A percentile compares a stretch with the other conserved stretches of the same genome.
These are phyloP conservation scores for Trichoderma asperelloides DNA, from an alignment of 495 filamentous ascomycete species.

Conservation along the genomic window DNA sequence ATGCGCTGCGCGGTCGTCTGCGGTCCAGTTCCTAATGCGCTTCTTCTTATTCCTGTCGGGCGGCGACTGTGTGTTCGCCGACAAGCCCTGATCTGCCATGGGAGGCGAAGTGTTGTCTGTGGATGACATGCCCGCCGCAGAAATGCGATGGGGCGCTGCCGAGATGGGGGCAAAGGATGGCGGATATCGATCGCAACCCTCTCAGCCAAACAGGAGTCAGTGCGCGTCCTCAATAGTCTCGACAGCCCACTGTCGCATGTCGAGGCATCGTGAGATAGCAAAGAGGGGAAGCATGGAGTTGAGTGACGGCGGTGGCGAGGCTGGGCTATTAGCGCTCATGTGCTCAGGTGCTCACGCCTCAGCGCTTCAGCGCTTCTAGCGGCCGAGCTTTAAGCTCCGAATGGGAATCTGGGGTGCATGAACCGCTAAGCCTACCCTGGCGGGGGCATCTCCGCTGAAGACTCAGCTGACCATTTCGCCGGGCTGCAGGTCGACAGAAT, in stretches of 20 bases:
- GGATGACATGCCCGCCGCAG: background rate
- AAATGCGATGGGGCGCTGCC: background rate
- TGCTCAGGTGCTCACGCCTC: background rate
- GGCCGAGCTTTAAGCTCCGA: constrained; percentile 5
- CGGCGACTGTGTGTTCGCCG: background rate
- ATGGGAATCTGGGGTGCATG: constrained; percentile 3
- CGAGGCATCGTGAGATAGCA: constrained; percentile 1
- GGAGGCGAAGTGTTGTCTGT: constrained; percentile 1
- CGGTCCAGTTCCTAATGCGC: background rate
- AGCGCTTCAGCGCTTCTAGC: constrained; percentile 1
- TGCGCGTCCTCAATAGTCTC: background rate
- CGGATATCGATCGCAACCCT: background rate
- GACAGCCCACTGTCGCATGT: background rate
- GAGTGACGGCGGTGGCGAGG: background rate
- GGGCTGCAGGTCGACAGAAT: background rate
- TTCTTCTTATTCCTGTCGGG: background rate
- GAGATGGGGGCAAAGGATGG: background rate
- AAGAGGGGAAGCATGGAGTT: constrained; percentile 7
- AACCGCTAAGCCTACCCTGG: background rate
- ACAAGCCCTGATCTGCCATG: background rate
- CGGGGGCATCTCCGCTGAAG: background rate
- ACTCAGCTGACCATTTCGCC: background rate
- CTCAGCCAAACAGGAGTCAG: background rate
- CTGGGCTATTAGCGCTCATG: background rate
- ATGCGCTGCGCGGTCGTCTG: background rate